Evolutionary conservation across 352 stramenopile species (phyloP).

Genomic region (Globisporangium abappressorium): DNA sequence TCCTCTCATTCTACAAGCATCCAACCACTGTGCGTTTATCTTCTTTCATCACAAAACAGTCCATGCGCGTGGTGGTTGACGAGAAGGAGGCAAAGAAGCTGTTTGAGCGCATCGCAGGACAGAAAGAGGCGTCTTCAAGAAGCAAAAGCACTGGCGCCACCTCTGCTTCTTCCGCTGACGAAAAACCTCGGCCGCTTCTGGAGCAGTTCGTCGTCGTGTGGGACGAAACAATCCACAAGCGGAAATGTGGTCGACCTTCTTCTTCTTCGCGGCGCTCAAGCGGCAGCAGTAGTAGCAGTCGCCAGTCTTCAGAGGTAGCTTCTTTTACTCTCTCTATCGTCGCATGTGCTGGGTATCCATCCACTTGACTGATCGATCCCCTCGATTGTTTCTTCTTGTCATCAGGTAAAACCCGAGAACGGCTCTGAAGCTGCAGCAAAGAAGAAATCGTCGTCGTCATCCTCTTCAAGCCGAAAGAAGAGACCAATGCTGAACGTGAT

Average conservation of each 20-base stretch:
- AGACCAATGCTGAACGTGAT: conserved; percentile 46
- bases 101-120: conserved; percentile 11
- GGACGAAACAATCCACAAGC: conserved; percentile 17
- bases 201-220: conserved; percentile 17
- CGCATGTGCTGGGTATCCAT: neutral
- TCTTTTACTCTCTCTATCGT: neutral
- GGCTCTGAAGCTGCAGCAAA: neutral
- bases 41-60: neutral
- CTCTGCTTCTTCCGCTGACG: neutral
- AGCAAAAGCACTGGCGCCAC: conserved; percentile 7
- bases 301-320: conserved; percentile 7
- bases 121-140: conserved; percentile 14
- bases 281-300: conserved; percentile 8
- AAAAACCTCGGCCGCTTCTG: conserved; percentile 10
- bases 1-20: neutral
- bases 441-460: conserved; percentile 11
- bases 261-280: conserved; percentile 12
- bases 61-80: conserved; percentile 2
- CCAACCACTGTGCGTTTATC: neutral
- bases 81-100: conserved; percentile 17
- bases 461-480: conserved; percentile 18
- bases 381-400: neutral
- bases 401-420: neutral
- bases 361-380: neutral
- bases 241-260: conserved; percentile 8